phyloP scores from a whole-genome alignment of 192 early-diverging fungal species.

The Podila minutissima region DNA sequence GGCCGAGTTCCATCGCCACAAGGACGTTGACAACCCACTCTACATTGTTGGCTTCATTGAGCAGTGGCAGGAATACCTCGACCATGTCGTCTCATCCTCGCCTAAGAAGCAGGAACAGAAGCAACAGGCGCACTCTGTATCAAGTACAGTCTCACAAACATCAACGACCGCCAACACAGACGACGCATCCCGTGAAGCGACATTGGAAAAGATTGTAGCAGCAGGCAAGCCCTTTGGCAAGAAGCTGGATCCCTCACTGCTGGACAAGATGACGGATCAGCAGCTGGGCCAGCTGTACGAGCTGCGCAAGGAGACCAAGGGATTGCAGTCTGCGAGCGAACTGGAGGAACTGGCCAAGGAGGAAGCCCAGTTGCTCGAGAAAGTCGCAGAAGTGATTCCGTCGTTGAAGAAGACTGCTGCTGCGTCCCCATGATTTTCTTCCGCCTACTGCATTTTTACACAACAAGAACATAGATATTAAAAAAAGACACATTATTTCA shows the following conservation, averaged over 20 bases:
- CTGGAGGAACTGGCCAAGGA: conserved; percentile 34
- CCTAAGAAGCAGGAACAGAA: conserved; percentile 8
- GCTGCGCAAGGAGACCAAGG: conserved; percentile 59
- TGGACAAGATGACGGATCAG: conserved; percentile 67
- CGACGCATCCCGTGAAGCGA: conserved; percentile 18
- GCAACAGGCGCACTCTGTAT: conserved; percentile 2
- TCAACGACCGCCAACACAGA: neutral
- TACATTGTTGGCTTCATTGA: conserved; percentile 67
- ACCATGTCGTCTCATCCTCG: conserved; percentile 28
- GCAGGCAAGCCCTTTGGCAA: conserved; percentile 40
- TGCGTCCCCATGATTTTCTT: neutral
- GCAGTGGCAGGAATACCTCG: conserved; percentile 64
- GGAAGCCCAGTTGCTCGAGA: conserved; percentile 36
- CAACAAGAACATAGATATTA: too few relatives aligned
- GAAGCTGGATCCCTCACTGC: conserved; percentile 45
- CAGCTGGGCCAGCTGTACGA: conserved; percentile 68
- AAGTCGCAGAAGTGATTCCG: conserved; percentile 11
- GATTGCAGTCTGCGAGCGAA: conserved; percentile 23
- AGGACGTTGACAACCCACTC: conserved; percentile 61
- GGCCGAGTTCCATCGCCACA: conserved; percentile 66
- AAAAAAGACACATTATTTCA: too few relatives aligned
- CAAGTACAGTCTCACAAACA: conserved; percentile 2
- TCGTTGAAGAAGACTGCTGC: neutral
- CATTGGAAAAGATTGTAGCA: conserved; percentile 29
- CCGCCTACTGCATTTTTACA: too few relatives aligned